These are phyloP conservation scores for Phanerochaete carnosa DNA, from an alignment of 768 basidiomycete genomes.

Conservation along the genomic window DNA sequence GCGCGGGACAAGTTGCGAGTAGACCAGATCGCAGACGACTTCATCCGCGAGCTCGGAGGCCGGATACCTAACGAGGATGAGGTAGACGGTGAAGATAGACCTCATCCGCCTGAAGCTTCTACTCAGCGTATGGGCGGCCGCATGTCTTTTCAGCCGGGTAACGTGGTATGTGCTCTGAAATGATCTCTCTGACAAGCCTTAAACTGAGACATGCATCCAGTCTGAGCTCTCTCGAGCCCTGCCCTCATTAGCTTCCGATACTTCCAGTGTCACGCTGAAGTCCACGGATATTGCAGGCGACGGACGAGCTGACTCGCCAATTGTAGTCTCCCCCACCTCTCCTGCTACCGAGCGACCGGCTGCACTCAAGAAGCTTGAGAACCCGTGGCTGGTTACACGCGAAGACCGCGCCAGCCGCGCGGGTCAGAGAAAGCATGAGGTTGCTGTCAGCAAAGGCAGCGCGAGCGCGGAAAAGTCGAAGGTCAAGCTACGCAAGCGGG, in stretches of 20 bases:
- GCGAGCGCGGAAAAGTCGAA: conserved; percentile 60
- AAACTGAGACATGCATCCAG: no score
- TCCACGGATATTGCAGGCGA: conserved; percentile 50
- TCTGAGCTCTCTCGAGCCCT: conserved; percentile 17
- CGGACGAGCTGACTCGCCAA: conserved; percentile 7
- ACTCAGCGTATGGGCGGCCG: conserved; percentile 67
- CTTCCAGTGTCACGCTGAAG: conserved; percentile 67
- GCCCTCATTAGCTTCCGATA: conserved; percentile 44
- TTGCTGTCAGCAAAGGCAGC: conserved; percentile 68
- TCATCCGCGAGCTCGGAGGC: conserved; percentile 64
- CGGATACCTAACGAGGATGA: conserved; percentile 31
- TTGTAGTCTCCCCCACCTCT: conserved; percentile 17
- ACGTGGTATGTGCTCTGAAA: conserved; percentile 19
- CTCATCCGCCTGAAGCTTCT: conserved; percentile 34
- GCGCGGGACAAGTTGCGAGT: conserved; percentile 57
- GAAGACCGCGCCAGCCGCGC: conserved; percentile 34
- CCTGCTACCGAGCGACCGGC: background rate
- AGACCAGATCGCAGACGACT: conserved; percentile 65
- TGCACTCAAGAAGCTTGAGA: conserved; percentile 30
- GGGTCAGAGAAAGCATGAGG: conserved; percentile 70
- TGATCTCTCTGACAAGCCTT: background rate
- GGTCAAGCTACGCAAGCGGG: conserved; percentile 69
- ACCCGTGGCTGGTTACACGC: conserved; percentile 76
- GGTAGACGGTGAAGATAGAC: conserved; percentile 27
- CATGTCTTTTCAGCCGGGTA: conserved; percentile 56